Base-by-base conservation (phyloP, 352 stramenopile species). In the Peronosclerospora sorghi region DNA sequence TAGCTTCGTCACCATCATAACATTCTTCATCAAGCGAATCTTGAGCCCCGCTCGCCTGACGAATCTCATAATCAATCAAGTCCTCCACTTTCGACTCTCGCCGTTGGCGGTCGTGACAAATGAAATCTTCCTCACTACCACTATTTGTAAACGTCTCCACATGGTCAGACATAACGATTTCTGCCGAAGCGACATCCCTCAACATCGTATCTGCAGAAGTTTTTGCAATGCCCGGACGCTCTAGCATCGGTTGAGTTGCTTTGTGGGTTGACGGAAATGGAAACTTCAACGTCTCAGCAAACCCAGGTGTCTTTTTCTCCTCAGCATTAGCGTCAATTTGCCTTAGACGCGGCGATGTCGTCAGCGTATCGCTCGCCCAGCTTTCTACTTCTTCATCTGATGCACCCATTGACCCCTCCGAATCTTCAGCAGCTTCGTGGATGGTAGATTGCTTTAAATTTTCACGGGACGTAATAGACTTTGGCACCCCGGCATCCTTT, bases 251-350 rank as follows among this genome's bases (percentile, higher is more conserved):
- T 7, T 68, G 42, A 4, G 56, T 79, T 6, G 41, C 48, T 10
- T 17, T 50, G 18, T 72, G 62, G 0, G 61, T 66, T 15, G 71
- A 81, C 13, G 59, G 56, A 1, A 69, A 56, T 2, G 69, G 53
- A 3, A 83, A 38, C 7, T 62, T 63, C 8, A 63, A 67, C 0
- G 60, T 79, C 17, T 54, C 51, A 4, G 59, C 54, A 30, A 75
- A 76, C 44, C 78, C 69, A 1, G 68, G 49, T 2, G 62, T 55
- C 32, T 86, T 84, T 8, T 58, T 75, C 37, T 84, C 69, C 32
- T 84, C 64, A 6, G 39, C 63, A 21, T 65, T 50, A 27, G 70
- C 56, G 23, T 75, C 54, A n/a, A 38, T 27, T 7, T 17, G 34
- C 12, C 18, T 43, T 17, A 30, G 51, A 32, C 15, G 24, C 17